These are phyloP conservation scores for Sclerotinia spermophila DNA, from an alignment of 2,329 filamentous ascomycete genomes.

Conservation along the genomic window DNA sequence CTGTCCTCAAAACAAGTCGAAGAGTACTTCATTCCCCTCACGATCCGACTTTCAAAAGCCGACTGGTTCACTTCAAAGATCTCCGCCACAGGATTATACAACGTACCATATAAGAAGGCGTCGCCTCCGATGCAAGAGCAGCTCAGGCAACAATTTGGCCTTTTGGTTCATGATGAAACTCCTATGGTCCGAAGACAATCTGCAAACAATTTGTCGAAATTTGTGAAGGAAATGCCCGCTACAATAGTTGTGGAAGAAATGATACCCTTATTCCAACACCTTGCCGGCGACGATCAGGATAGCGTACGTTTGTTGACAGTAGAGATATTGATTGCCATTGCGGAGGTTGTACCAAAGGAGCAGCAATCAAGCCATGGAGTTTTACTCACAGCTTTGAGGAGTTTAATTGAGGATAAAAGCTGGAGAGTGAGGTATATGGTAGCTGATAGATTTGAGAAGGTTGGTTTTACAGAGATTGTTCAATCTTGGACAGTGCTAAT, in stretches of 20 bases:
- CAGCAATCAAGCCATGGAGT: constrained; percentile 96
- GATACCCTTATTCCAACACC: constrained; percentile 97
- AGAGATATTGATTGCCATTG: constrained; percentile 92
- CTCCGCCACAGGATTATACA: constrained; percentile 93
- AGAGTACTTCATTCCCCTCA: constrained; percentile 94
- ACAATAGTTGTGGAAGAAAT: constrained; percentile 94
- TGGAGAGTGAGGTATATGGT: constrained; percentile 99
- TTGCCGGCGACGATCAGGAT: constrained; percentile 95
- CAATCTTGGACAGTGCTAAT: constrained; percentile 21
- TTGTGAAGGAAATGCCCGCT: constrained; percentile 94
- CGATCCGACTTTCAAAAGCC: constrained; percentile 93
- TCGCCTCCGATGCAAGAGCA: constrained; percentile 83
- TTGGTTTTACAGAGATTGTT: constrained; percentile 38
- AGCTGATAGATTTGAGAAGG: constrained; percentile 96
- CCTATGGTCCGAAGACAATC: constrained; percentile 98
- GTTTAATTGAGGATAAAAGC: constrained; percentile 97
- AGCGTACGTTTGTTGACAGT: constrained; percentile 94
- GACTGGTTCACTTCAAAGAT: constrained; percentile 99
- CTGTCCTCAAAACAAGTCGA: constrained; percentile 90
- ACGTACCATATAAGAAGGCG: constrained; percentile 87
- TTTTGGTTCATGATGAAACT: constrained; percentile 95
- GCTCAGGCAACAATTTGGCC: constrained; percentile 85
- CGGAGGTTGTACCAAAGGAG: constrained; percentile 95
- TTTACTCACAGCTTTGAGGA: constrained; percentile 82
- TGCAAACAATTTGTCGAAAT: constrained; percentile 93